These are phyloP conservation scores for Penicillium oxalicum DNA, from an alignment of 2,329 filamentous ascomycete genomes.

Conservation along the genomic window DNA sequence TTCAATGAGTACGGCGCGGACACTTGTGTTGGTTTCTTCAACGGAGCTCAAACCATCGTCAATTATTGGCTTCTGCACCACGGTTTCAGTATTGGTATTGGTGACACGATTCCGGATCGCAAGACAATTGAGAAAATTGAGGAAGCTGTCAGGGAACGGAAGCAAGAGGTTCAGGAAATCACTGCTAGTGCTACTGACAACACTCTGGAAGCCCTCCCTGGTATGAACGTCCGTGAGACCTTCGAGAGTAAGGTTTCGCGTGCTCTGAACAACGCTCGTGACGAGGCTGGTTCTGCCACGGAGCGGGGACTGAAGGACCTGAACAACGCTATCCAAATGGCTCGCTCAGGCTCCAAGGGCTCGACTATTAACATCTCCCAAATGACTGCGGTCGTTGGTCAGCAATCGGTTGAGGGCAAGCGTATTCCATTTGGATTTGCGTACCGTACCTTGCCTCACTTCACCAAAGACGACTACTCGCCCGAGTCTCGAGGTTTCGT, in stretches of 20 bases:
- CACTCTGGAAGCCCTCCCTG: slow-evolving; percentile 81
- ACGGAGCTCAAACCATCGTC: slow-evolving; percentile 87
- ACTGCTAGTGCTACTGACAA: slow-evolving; percentile 77
- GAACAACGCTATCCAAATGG: slow-evolving; percentile 97
- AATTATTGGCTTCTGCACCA: slow-evolving; percentile 97
- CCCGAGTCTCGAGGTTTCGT: slow-evolving; percentile 96
- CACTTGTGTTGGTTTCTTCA: slow-evolving; percentile 89
- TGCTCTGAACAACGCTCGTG: slow-evolving; percentile 89
- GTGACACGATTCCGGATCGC: slow-evolving; percentile 91
- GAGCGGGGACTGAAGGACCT: slow-evolving; percentile 88
- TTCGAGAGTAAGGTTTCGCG: slow-evolving; percentile 97
- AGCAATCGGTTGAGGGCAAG: slow-evolving; percentile 97
- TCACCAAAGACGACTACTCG: slow-evolving; percentile 98
- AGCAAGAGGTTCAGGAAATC: slow-evolving; percentile 69
- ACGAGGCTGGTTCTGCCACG: slow-evolving; percentile 87
- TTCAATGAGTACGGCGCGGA: slow-evolving; percentile 90
- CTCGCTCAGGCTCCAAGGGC: slow-evolving; percentile 93
- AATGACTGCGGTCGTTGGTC: slow-evolving; percentile 96
- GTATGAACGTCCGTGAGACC: slow-evolving; percentile 97
- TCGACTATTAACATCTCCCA: slow-evolving; percentile 99
- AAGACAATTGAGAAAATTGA: slow-evolving; percentile 80
- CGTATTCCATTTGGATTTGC: slow-evolving; percentile 99
- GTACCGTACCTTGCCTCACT: slow-evolving; percentile 92
- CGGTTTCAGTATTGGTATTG: slow-evolving; percentile 96
- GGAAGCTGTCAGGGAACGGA: slow-evolving; percentile 71